These are phyloP conservation scores for Zygosaccharomyces rouxii DNA, from an alignment of 805 yeast genomes.

Conservation along the genomic window DNA sequence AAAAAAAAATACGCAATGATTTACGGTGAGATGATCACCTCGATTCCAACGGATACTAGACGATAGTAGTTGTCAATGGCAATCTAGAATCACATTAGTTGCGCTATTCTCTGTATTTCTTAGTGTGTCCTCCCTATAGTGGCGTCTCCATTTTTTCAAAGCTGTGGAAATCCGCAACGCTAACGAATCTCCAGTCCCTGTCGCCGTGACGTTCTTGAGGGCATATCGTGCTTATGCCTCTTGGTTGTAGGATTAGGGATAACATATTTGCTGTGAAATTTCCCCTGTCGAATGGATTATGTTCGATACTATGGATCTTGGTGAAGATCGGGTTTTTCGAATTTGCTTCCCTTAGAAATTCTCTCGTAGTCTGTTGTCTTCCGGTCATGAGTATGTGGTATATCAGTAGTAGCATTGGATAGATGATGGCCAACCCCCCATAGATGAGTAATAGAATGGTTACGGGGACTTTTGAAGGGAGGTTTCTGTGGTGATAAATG, in stretches of 20 bases:
- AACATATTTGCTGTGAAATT: slow-evolving; percentile 33
- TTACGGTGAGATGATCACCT: neutral
- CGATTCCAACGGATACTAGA: neutral
- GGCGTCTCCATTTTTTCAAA: slow-evolving; percentile 14
- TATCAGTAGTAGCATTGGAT: slow-evolving; percentile 50
- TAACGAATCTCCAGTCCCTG: slow-evolving; percentile 41
- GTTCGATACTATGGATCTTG: slow-evolving; percentile 19
- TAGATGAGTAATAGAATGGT: slow-evolving; percentile 52
- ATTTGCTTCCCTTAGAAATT: slow-evolving; percentile 50
- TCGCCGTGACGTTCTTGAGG: slow-evolving; percentile 30
- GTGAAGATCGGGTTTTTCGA: slow-evolving; percentile 34
- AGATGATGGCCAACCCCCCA: slow-evolving; percentile 42
- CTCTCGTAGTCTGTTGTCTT: slow-evolving; percentile 67
- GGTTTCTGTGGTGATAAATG: slow-evolving; percentile 14
- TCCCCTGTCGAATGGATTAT: slow-evolving; percentile 38
- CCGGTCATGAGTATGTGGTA: slow-evolving; percentile 54
- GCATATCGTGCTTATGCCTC: slow-evolving; percentile 38
- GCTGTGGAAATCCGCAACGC: slow-evolving; percentile 18
- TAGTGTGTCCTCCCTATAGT: neutral
- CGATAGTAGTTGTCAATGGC: neutral
- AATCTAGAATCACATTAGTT: neutral
- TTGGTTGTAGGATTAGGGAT: slow-evolving; percentile 35
- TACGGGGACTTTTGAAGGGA: slow-evolving; percentile 32
- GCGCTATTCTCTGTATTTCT: no score
- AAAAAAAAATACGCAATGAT: slow-evolving; percentile 1